phyloP scores from a whole-genome alignment of 2,329 filamentous ascomycete species.

The Cladosporium sp. region DNA sequence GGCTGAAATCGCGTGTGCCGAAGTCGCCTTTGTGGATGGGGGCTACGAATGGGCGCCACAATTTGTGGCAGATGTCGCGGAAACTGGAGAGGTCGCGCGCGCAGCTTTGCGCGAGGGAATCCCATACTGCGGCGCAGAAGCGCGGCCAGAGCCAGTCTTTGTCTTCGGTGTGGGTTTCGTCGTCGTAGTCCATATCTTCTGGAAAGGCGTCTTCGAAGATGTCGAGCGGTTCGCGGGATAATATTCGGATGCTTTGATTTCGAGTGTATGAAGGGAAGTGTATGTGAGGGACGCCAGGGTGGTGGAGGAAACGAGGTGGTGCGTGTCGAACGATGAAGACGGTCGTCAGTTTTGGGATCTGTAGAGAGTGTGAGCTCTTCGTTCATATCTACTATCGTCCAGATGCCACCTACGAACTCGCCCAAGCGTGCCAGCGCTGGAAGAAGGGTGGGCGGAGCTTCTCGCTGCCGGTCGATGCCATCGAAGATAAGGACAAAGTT shows the following conservation, averaged over 20 bases:
- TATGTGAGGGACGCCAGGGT: slow-evolving; percentile 68
- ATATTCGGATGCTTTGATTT: slow-evolving; percentile 71
- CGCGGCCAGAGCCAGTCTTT: slow-evolving; percentile 71
- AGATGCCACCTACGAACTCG: slow-evolving; percentile 50
- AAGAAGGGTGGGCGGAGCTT: slow-evolving; percentile 72
- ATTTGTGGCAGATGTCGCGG: slow-evolving; percentile 61
- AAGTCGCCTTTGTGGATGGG: slow-evolving; percentile 73
- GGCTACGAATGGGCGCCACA: slow-evolving; percentile 82
- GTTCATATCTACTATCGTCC: not conserved
- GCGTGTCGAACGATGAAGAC: slow-evolving; percentile 74
- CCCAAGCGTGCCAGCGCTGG: slow-evolving; percentile 77
- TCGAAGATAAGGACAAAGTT: slow-evolving; percentile 84
- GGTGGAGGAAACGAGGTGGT: slow-evolving; percentile 64
- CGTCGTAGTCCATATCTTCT: slow-evolving; percentile 43
- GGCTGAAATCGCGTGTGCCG: slow-evolving; percentile 75
- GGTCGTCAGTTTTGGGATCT: slow-evolving; percentile 76
- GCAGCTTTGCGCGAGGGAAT: slow-evolving; percentile 76
- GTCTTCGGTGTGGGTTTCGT: slow-evolving; percentile 49
- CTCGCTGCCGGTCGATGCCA: slow-evolving; percentile 78
- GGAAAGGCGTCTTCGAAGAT: slow-evolving; percentile 38
- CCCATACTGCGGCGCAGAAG: slow-evolving; percentile 81
- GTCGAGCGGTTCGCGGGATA: slow-evolving; percentile 54
- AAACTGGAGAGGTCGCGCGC: slow-evolving; percentile 75
- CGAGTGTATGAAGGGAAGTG: slow-evolving; percentile 84
- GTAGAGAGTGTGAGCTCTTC: not conserved